Percentiles rank a stretch among this genome's conserved stretches.
phyloP scores from a whole-genome alignment of 257 asterid genomes.

The Lavandula angustifolia region DNA sequence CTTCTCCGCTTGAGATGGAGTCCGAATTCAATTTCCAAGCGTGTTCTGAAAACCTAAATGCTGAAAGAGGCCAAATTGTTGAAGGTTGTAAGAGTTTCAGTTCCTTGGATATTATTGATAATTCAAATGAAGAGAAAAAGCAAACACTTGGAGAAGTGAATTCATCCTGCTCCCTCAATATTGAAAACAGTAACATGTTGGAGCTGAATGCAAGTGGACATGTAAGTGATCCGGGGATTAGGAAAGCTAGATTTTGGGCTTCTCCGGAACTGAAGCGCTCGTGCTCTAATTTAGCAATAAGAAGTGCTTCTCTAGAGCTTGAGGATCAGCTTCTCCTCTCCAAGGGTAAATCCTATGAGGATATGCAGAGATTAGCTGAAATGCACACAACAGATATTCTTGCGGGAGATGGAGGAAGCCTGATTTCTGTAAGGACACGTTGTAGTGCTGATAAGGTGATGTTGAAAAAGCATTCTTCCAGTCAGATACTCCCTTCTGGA shows the following conservation, averaged over 20 bases:
- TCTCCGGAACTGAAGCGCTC: constrained; percentile 60
- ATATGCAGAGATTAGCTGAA: constrained; percentile 49
- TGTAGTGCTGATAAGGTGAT: constrained; percentile 72
- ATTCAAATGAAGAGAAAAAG: constrained; percentile 36
- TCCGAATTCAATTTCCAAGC: constrained; percentile 51
- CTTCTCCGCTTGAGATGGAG: constrained; percentile 42
- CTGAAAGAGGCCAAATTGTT: constrained; percentile 31
- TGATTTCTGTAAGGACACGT: constrained; percentile 49
- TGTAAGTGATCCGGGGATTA: constrained; percentile 66
- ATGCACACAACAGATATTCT: constrained; percentile 33
- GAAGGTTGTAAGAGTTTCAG: constrained; percentile 26
- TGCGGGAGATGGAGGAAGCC: constrained; percentile 37
- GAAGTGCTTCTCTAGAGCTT: constrained; percentile 37
- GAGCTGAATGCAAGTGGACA: constrained; percentile 51
- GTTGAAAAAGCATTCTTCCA: constrained; percentile 75
- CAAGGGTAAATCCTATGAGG: constrained; percentile 54
- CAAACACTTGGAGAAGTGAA: constrained; percentile 26
- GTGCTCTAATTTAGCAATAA: constrained; percentile 57
- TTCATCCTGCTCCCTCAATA: constrained; percentile 25
- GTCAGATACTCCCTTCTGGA: constrained; percentile 74
- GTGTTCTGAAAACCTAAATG: constrained; percentile 25
- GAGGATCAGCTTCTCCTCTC: constrained; percentile 34
- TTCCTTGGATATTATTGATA: constrained; percentile 25
- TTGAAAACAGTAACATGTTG: constrained; percentile 27
- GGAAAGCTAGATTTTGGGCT: constrained; percentile 44